A percentile compares a stretch with the other conserved stretches of the same genome.
phyloP scores from a whole-genome alignment of 176 grass and related monocot species.

The Aechmea fasciata region DNA sequence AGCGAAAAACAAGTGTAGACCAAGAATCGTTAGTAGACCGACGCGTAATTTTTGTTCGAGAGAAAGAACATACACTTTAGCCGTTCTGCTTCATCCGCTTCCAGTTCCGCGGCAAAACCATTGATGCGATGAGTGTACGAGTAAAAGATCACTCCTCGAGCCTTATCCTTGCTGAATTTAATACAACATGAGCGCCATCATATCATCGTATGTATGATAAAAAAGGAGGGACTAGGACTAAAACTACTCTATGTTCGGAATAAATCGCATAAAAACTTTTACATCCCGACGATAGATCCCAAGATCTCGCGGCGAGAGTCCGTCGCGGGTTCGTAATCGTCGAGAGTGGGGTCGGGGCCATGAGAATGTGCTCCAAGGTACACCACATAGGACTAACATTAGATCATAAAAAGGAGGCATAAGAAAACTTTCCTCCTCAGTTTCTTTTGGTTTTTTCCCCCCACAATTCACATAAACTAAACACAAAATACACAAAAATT shows the following conservation, averaged over 20 bases:
- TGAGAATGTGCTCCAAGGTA: not conserved
- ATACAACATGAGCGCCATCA: not conserved
- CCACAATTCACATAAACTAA: too few species aligned
- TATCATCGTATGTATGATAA: not conserved
- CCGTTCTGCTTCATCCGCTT: slow-evolving; percentile 35
- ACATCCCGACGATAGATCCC: not conserved
- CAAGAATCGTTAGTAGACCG: not conserved
- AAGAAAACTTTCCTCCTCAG: too few species aligned
- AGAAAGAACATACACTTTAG: not conserved
- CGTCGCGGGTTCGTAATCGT: not conserved
- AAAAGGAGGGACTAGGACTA: not conserved
- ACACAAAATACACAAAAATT: too few species aligned
- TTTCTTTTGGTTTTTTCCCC: too few species aligned
- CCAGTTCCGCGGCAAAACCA: slow-evolving; percentile 63
- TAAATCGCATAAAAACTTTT: not conserved
- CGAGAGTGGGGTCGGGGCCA: not conserved
- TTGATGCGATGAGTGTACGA: slow-evolving; percentile 38
- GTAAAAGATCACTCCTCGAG: slow-evolving; percentile 21
- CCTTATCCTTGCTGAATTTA: slow-evolving; percentile 39
- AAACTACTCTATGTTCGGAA: not conserved
- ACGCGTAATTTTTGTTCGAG: not conserved
- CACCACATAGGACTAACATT: not conserved
- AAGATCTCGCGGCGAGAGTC: not conserved
- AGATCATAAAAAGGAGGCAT: not conserved
- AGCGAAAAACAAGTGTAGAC: not conserved